Base-by-base conservation (phyloP, 2,329 filamentous ascomycete species). In the Diplodia seriata region DNA sequence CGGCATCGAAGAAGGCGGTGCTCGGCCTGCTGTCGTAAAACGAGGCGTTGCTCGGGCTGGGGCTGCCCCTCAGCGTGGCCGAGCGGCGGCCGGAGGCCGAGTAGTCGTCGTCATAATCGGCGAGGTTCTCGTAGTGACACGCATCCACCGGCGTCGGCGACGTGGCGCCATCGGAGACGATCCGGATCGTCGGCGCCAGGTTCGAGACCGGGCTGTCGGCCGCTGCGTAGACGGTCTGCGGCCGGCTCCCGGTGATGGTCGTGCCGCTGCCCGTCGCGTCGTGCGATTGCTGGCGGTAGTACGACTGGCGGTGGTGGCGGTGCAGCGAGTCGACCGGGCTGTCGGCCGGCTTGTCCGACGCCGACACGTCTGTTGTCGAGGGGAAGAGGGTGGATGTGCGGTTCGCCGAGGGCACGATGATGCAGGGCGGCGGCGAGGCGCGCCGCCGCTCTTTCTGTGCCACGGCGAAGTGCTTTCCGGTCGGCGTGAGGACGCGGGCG, bases 171-270 rank as follows among this genome's bases (percentile, higher is more conserved):
- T 47, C 43, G 18, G 43, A 47, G 3, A 47, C 43, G 8, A 47
- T 47, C 18, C 43, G 43, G 43, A 47, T 47, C 43, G 43, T 47
- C 43, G 43, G 43, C 2, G 43, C 43, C 18, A 47, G 18, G 43
- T 47, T 47, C 43, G 43, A 47, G 43, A 47, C 7, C 43, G 43
- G 43, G 43, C 43, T 47, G 43, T 47, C 43, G 43, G 43, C 43
- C 1, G 43, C 18, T 1, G 43, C 43, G 43, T 47, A 47, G 18
- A 47, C 43, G 18, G 43, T 47, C 18, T 47, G 43, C 18, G 43
- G 43, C 1, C 43, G 18, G n/a, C 43, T 47, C 18, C 43, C 43
- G 2, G 43, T 47, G 43, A 47, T n/a, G 7, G 43, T 47, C 7
- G 43, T 47, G 43, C n/a, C n/a, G 43, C 43, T 47, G 43, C 43